phyloP scores from a whole-genome alignment of 1,284 basidiomycete genomes.

The Cryptococcus hybrid region DNA sequence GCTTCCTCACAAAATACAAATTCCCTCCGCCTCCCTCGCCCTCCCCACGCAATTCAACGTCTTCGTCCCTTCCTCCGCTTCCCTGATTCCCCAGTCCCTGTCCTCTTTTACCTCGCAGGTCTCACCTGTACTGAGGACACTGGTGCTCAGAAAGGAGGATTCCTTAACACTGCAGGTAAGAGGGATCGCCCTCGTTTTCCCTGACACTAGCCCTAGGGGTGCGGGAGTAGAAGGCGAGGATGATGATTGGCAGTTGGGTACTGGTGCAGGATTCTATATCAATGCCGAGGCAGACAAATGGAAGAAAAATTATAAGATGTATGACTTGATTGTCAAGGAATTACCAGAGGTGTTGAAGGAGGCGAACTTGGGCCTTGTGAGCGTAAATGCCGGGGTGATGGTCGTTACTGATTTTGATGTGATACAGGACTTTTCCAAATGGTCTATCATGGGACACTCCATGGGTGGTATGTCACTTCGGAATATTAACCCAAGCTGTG shows the following conservation, averaged over 20 bases:
- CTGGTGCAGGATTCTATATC: slow-evolving; percentile 89
- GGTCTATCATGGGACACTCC: slow-evolving; percentile 80
- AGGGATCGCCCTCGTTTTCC: slow-evolving; percentile 89
- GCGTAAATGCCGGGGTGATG: slow-evolving; percentile 5
- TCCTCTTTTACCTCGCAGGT: slow-evolving; percentile 88
- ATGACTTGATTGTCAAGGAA: slow-evolving; percentile 75
- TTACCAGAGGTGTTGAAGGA: slow-evolving; percentile 71
- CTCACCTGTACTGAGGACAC: slow-evolving; percentile 96
- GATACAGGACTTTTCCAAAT: slow-evolving; percentile 36
- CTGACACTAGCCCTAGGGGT: slow-evolving; percentile 93
- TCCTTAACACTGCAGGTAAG: slow-evolving; percentile 73
- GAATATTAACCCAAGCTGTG: no score
- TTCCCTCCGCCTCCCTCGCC: slow-evolving; percentile 77
- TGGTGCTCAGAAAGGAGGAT: slow-evolving; percentile 84
- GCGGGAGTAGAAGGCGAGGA: slow-evolving; percentile 87
- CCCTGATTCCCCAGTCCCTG: slow-evolving; percentile 62
- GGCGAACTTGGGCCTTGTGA: slow-evolving; percentile 60
- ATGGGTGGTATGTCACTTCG: slow-evolving; percentile 64
- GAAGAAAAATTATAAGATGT: slow-evolving; percentile 87
- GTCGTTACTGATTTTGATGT: not conserved
- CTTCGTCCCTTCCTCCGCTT: slow-evolving; percentile 72
- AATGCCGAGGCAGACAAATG: slow-evolving; percentile 80
- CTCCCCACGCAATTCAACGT: slow-evolving; percentile 84
- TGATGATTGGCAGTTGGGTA: slow-evolving; percentile 89
- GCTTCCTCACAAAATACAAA: slow-evolving; percentile 80